Evolutionary conservation across 768 basidiomycete species (phyloP).

Genomic region (Obba rivulosa): DNA sequence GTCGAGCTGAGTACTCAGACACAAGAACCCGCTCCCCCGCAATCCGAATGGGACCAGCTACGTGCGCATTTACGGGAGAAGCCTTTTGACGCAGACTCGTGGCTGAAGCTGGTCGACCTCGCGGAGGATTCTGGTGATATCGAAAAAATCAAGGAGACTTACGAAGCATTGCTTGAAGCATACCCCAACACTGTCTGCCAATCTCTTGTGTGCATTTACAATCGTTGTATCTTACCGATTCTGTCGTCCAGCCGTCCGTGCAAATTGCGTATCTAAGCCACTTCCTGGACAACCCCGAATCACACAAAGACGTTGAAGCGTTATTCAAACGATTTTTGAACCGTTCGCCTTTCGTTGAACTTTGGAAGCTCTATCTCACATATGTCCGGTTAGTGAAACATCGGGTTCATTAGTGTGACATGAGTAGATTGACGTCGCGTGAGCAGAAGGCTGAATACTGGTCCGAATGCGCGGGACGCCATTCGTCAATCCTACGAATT

Average conservation of each 20-base stretch:
- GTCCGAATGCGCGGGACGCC: constrained; percentile 63
- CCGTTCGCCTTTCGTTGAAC: constrained; percentile 79
- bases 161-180: constrained; percentile 74
- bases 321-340: constrained; percentile 87
- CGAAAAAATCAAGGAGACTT: constrained; percentile 73
- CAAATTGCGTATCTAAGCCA: constrained; percentile 84
- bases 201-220: constrained; percentile 19
- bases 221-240: constrained; percentile 12
- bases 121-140: constrained; percentile 77
- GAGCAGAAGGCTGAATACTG: constrained; percentile 62
- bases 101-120: constrained; percentile 72
- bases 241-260: constrained; percentile 54
- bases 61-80: constrained; percentile 58
- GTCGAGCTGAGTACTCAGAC: constrained; percentile 6
- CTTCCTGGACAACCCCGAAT: constrained; percentile 55
- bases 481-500: constrained; percentile 92
- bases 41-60: constrained; percentile 64
- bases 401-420: background rate
- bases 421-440: constrained; percentile 9
- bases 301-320: constrained; percentile 74
- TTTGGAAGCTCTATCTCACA: constrained; percentile 91
- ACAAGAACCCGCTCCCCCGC: constrained; percentile 25
- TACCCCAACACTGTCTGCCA: constrained; percentile 89
- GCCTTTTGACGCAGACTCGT: constrained; percentile 71
- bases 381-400: constrained; percentile 69